A percentile compares a stretch with the other conserved stretches of the same genome.
Conservation (phyloP, 371 early-diverging fungal genomes). For the Globomyces sp. region DNA sequence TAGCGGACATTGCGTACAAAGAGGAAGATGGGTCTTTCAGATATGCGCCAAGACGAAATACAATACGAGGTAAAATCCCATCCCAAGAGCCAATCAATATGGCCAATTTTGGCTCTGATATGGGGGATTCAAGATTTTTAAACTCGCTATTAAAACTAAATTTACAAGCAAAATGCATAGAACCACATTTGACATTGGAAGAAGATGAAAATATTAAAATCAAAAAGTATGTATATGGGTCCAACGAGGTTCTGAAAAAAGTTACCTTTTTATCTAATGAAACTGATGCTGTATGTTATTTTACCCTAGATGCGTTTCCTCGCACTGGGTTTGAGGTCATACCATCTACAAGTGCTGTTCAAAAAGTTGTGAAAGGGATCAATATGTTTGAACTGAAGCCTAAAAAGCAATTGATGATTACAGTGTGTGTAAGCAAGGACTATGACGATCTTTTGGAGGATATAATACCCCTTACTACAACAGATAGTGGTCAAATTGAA, state of each 20-base stretch:
- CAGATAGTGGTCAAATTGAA: no score
- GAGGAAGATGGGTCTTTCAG: constrained; percentile 32
- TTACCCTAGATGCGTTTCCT: constrained; percentile 20
- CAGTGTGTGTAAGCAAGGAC: not conserved
- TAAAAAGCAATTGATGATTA: constrained; percentile 28
- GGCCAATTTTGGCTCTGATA: not conserved
- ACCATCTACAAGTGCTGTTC: not conserved
- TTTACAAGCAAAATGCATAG: constrained; percentile 34
- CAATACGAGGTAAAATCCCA: not conserved
- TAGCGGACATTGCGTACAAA: constrained; percentile 41
- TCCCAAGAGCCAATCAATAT: not conserved
- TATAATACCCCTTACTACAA: not conserved
- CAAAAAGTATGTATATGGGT: not conserved
- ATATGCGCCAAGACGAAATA: constrained; percentile 17
- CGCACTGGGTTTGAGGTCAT: constrained; percentile 15
- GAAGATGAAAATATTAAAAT: constrained; percentile 24
- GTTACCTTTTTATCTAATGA: constrained; percentile 26
- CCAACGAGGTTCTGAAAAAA: not conserved
- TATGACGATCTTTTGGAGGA: constrained; percentile 4
- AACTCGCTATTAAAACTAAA: constrained; percentile 27
- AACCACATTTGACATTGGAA: constrained; percentile 33
- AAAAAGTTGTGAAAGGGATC: not conserved
- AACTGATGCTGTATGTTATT: constrained; percentile 32
- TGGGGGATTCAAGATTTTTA: constrained; percentile 1
- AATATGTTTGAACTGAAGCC: constrained; percentile 31